Evolutionary conservation across 805 yeast species (phyloP), one percentile per base, ranked within the genome.

Genomic region (Wickerhamomyces queroliae): DNA sequence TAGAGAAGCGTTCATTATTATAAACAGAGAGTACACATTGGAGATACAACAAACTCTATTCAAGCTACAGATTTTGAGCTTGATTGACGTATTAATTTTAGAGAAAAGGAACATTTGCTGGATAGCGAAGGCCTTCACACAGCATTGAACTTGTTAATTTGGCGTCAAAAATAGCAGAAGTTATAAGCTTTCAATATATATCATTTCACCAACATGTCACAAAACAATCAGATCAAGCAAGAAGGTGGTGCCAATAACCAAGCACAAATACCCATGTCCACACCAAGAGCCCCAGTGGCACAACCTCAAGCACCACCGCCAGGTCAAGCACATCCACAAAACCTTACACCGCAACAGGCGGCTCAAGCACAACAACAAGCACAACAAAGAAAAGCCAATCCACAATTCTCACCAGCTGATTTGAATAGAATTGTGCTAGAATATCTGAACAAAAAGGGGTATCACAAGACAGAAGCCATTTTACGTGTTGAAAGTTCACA

Each of bases 401-500:
- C 58, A 7, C 77, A 72, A 47, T 77, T 79, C 44, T 80, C 95
- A 0, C 88, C 86, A 36, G 89, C 91, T 5, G 98, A 93, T 59
- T 70, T 93, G 57, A 91, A 90, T 60, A 70, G 93, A 46, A 87
- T 93, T 55, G 98, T 93, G 25, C 69, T 93, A 53, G 99, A 93
- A 52, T 93, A 91, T 53, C 71, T 93, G 49, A 84, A 81, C 59
- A 91, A 93, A 55, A 89, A 90, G 59, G 99, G 99, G 3, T 93
- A 88, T 56, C 90, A 85, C 50, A 79, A 83, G 49, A 91, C 99
- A 0, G 99, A 93, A 59, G 89, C 96, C 3, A 86, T 90, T 82
- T 71, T 93, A 36, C 76, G 99, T 45, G 78, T 89, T 45, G 99
- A 93, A 59, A 76, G 83, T 47, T 72, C 87, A 1, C 79, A 83